A percentile compares a stretch with the other conserved stretches of the same genome.
phyloP scores from a whole-genome alignment of 805 yeast genomes.

The Metschnikowia reukaufii region DNA sequence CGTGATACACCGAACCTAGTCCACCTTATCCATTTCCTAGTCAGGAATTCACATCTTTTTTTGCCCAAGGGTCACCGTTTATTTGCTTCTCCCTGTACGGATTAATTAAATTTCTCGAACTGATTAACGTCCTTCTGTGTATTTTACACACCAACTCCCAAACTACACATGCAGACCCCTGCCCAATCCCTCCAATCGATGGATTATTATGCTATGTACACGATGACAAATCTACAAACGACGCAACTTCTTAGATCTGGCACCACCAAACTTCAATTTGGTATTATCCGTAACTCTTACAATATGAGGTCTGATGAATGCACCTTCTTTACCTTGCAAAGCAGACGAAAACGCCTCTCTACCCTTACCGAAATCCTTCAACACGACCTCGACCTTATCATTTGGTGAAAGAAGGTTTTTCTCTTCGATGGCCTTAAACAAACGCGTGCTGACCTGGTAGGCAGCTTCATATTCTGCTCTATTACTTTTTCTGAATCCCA shows the following conservation, averaged over 20 bases:
- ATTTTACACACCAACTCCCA: too few relatives aligned
- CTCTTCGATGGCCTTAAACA: constrained; percentile 72
- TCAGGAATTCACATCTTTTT: too few relatives aligned
- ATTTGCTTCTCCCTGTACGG: too few relatives aligned
- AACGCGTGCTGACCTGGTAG: constrained; percentile 74
- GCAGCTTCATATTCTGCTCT: constrained; percentile 93
- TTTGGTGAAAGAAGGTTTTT: constrained; percentile 49
- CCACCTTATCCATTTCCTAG: too few relatives aligned
- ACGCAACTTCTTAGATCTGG: constrained; percentile 77
- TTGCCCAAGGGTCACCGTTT: too few relatives aligned
- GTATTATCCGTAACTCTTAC: constrained; percentile 77
- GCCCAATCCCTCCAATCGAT: constrained; percentile 1
- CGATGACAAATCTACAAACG: constrained; percentile 47
- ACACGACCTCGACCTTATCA: constrained; percentile 69
- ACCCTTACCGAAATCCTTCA: constrained; percentile 86
- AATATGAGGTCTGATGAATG: constrained; percentile 61
- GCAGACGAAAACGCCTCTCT: constrained; percentile 84
- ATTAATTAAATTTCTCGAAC: too few relatives aligned
- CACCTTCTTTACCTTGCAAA: constrained; percentile 86
- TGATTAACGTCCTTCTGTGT: too few relatives aligned
- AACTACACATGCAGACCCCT: too few relatives aligned
- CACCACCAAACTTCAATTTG: constrained; percentile 88
- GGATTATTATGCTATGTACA: constrained; percentile 17
- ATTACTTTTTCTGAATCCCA: constrained; percentile 87
- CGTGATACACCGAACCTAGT: too few relatives aligned